Percentiles rank a stretch among this genome's conserved stretches.
Conservation (phyloP, 192 early-diverging fungal species). For the Coemansia sp. region DNA sequence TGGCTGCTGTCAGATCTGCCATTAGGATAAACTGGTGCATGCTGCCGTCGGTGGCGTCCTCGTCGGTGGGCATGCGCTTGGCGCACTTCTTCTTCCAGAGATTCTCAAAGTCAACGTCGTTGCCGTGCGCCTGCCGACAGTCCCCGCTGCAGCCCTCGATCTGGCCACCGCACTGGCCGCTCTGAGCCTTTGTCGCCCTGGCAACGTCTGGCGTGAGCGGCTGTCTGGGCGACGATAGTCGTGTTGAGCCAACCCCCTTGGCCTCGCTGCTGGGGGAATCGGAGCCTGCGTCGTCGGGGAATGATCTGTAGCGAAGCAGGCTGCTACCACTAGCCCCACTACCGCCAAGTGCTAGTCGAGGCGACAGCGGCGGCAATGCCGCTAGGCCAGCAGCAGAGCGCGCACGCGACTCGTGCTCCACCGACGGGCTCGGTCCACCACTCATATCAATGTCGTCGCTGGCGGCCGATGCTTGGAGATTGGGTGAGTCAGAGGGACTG, state of each 20-base stretch:
- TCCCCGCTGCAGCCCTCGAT: not conserved
- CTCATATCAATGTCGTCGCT: slow-evolving; percentile 6
- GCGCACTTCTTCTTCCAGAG: slow-evolving; percentile 50
- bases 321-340: slow-evolving; percentile 24
- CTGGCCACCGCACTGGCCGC: not conserved
- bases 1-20: slow-evolving; percentile 88
- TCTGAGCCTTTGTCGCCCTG: not conserved
- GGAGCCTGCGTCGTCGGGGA: slow-evolving; percentile 19
- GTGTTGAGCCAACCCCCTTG: not conserved
- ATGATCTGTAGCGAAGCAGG: slow-evolving; percentile 27
- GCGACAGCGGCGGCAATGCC: slow-evolving; percentile 5
- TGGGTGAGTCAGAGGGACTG: slow-evolving; percentile 7
- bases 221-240: not conserved
- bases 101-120: slow-evolving; percentile 29
- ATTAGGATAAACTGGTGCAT: slow-evolving; percentile 86
- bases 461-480: slow-evolving; percentile 8
- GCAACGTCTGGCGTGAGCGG: slow-evolving; percentile 11
- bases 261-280: not conserved
- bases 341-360: not conserved
- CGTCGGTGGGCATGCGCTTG: slow-evolving; percentile 51
- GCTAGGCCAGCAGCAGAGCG: not conserved
- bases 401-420: not conserved
- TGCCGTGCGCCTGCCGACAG: slow-evolving; percentile 7
- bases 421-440: not conserved
- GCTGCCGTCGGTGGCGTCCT: slow-evolving; percentile 43